Evolutionary conservation across 1,284 basidiomycete genomes (phyloP), one percentile per base, ranked within the genome.

Genomic region (Chondrostereum purpureum): DNA sequence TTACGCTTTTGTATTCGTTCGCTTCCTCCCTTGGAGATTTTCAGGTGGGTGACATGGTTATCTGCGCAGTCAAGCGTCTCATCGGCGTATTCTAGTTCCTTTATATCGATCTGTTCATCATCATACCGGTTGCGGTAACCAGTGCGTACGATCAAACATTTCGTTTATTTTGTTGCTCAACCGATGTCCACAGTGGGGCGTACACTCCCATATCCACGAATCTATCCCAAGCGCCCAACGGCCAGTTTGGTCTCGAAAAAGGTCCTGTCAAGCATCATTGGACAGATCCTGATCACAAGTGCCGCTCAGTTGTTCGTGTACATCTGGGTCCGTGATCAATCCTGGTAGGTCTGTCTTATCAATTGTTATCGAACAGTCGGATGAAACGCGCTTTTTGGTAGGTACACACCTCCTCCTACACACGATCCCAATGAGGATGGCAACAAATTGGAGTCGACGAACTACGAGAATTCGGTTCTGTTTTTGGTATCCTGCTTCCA

Each of bases 401-500:
- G 87, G 86, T 90, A 90, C 58, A 68, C 64, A 34, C 75, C 82
- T 10, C 79, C 82, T n/a, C 58, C 60, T 1, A 57, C 59, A 46
- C 57, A 66, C n/a, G 67, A 79, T 31, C 81, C 85, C 2, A 68
- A 72, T 31, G 67, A 63, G 14, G 73, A 81, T 47, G 80, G 78
- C 42, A 79, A 88, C 61, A 81, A 92, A 58, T 75, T 99, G 45
- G 81, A 94, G 54, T 86, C 91, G n/a, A 79, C 71, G 44, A 99
- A 96, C 62, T 94, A 80, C 54, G 96, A 99, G 64, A 99, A 99
- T 64, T 87, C 95, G 5, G 80, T 80, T 5, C 66, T 99, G 46
- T 99, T 99, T 69, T 68, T 98, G 54, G 75, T 98, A 42, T 97
- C 94, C 2, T 95, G 91, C 52, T 99, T 98, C 80, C 96, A 99